Percentiles rank a stretch among this genome's conserved stretches.
These are phyloP conservation scores for Fusarium mexicanum DNA, from an alignment of 2,329 filamentous ascomycete genomes.

Conservation along the genomic window DNA sequence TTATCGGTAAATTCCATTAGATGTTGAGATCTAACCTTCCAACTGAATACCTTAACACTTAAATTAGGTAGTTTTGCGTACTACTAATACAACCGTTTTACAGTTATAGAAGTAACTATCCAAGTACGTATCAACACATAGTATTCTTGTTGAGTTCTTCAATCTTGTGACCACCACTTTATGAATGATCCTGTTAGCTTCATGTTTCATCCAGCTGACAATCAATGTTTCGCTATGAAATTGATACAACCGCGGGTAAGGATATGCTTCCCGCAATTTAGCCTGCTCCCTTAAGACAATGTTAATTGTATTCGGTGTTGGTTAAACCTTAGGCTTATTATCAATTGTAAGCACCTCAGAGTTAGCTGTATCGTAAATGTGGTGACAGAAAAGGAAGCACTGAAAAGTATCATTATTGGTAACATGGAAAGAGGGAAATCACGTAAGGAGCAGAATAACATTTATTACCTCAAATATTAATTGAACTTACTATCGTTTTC, in stretches of 20 bases:
- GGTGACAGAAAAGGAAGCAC: background rate
- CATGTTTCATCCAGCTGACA: constrained; percentile 21
- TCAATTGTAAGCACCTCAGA: background rate
- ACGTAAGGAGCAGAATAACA: background rate
- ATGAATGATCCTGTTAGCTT: background rate
- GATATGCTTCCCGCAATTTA: background rate
- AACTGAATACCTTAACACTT: background rate
- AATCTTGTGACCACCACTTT: constrained; percentile 12
- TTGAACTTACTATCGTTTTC: background rate
- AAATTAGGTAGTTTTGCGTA: background rate
- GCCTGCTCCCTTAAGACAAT: background rate
- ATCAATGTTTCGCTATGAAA: constrained; percentile 5
- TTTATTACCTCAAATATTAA: background rate
- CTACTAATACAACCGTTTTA: background rate
- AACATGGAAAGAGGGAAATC: background rate
- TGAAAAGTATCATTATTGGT: no score
- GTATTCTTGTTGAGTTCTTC: background rate
- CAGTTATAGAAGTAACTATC: background rate
- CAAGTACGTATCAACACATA: background rate
- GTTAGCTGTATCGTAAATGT: background rate
- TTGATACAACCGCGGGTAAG: background rate
- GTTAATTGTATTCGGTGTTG: background rate
- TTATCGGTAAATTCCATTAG: constrained; percentile 36
- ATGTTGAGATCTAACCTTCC: background rate
- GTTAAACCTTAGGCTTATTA: background rate